phyloP scores from a whole-genome alignment of 2,329 filamentous ascomycete species.

The Thielaviopsis euricoi region DNA sequence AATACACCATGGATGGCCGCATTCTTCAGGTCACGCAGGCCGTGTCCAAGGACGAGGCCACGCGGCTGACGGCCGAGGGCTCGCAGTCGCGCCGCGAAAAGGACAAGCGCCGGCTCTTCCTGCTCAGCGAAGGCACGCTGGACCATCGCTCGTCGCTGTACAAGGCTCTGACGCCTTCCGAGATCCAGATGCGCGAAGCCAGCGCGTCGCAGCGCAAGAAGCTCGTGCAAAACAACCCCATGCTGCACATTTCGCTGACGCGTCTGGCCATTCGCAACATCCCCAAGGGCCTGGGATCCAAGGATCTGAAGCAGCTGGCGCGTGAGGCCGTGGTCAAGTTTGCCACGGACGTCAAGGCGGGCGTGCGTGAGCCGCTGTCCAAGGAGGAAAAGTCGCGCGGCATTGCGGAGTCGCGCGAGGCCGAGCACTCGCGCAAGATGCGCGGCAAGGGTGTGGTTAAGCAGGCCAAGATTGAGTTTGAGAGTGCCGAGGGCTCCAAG shows the following conservation, averaged over 20 bases:
- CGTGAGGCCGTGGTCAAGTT: conserved; percentile 90
- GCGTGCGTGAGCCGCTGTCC: conserved; percentile 60
- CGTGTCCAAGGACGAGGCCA: conserved; percentile 68
- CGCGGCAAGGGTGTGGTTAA: conserved; percentile 77
- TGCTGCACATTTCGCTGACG: conserved; percentile 73
- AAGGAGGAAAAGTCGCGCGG: conserved; percentile 76
- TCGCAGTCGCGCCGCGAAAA: conserved; percentile 49
- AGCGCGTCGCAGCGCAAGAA: conserved; percentile 77
- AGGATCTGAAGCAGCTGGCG: conserved; percentile 80
- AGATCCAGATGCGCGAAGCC: conserved; percentile 75
- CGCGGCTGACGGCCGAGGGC: conserved; percentile 53
- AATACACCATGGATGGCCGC: conserved; percentile 81
- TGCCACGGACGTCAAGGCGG: conserved; percentile 71
- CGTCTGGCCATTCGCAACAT: conserved; percentile 85
- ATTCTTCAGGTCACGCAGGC: conserved; percentile 72
- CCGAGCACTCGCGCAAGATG: conserved; percentile 61
- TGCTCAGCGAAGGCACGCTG: conserved; percentile 76
- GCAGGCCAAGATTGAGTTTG: conserved; percentile 90
- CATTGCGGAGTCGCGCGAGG: conserved; percentile 61
- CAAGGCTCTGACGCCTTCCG: conserved; percentile 56
- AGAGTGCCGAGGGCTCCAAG: conserved; percentile 72
- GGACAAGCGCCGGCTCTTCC: conserved; percentile 79
- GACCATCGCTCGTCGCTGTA: conserved; percentile 62
- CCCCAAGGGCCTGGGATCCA: conserved; percentile 65
- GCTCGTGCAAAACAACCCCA: conserved; percentile 80